Evolutionary conservation across 2,329 filamentous ascomycete species (phyloP).

Genomic region (Tolypocladium endophyticum): DNA sequence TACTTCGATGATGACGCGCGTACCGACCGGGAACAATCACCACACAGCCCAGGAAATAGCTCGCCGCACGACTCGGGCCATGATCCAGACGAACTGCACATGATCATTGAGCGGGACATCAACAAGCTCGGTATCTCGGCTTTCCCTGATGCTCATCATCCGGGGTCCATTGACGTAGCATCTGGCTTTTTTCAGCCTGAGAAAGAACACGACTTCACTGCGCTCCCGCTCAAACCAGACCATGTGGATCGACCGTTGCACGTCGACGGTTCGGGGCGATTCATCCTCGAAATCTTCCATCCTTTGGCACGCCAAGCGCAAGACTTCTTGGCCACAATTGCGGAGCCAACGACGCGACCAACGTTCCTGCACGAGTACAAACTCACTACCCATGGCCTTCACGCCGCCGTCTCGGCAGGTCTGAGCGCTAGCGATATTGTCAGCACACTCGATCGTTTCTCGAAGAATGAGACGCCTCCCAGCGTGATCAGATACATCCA

Average conservation of each 20-base stretch:
- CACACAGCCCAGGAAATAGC: not conserved
- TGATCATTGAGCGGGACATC: not conserved
- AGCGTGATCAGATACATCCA: not conserved
- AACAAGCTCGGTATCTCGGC: not conserved
- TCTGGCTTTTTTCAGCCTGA: not conserved
- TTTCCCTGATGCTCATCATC: not conserved
- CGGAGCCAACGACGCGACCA: not conserved
- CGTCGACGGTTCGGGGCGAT: not conserved
- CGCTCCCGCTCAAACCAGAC: not conserved
- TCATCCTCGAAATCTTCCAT: not conserved
- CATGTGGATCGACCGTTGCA: not conserved
- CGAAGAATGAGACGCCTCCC: not conserved
- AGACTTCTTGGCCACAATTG: not conserved
- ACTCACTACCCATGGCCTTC: not conserved
- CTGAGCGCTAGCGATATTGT: not conserved
- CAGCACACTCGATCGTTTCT: not conserved
- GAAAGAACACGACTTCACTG: not conserved
- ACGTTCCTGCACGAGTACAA: not conserved
- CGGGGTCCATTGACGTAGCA: not conserved
- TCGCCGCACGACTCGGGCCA: not conserved
- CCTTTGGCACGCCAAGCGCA: not conserved
- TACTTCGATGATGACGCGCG: not conserved
- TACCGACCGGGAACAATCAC: not conserved
- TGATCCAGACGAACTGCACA: not conserved
- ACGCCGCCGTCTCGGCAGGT: not conserved